phyloP scores from a whole-genome alignment of 257 asterid species.

The Primulina tabacum region DNA sequence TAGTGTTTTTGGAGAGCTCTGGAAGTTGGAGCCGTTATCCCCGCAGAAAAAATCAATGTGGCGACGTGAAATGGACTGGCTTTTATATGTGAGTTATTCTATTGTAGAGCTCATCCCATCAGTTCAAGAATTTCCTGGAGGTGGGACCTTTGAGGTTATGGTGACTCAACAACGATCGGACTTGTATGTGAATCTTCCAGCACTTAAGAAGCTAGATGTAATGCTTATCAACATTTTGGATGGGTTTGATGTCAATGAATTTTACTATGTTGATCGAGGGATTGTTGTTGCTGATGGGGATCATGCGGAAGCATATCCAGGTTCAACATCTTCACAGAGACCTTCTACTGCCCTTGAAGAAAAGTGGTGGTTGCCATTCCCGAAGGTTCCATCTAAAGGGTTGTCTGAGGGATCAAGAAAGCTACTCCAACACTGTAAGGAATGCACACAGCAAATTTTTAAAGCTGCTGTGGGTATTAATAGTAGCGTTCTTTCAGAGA shows the following conservation, averaged over 20 bases:
- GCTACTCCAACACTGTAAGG: conserved; percentile 65
- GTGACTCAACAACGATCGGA: conserved; percentile 76
- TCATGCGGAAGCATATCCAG: conserved; percentile 34
- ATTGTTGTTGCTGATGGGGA: conserved; percentile 54
- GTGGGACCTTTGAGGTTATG: conserved; percentile 83
- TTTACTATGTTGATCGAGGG: conserved; percentile 72
- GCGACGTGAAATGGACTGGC: conserved; percentile 91
- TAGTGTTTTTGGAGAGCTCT: conserved; percentile 75
- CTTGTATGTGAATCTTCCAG: conserved; percentile 73
- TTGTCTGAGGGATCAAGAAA: conserved; percentile 61
- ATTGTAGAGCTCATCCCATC: conserved; percentile 90
- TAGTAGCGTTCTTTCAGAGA: conserved; percentile 59
- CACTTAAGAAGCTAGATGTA: conserved; percentile 77
- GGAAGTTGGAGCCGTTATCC: conserved; percentile 82
- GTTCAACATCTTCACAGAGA: conserved; percentile 43
- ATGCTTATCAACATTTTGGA: conserved; percentile 72
- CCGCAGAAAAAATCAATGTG: conserved; percentile 61
- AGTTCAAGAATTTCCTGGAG: conserved; percentile 67
- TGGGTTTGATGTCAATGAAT: conserved; percentile 67
- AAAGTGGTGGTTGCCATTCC: conserved; percentile 94
- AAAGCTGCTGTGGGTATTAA: conserved; percentile 85
- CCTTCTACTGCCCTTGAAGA: conserved; percentile 69
- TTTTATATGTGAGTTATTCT: conserved; percentile 78
- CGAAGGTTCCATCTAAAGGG: conserved; percentile 73
- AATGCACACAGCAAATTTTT: conserved; percentile 75